Base-by-base conservation (phyloP, 257 asterid genomes). In the Ilex asprella region DNA sequence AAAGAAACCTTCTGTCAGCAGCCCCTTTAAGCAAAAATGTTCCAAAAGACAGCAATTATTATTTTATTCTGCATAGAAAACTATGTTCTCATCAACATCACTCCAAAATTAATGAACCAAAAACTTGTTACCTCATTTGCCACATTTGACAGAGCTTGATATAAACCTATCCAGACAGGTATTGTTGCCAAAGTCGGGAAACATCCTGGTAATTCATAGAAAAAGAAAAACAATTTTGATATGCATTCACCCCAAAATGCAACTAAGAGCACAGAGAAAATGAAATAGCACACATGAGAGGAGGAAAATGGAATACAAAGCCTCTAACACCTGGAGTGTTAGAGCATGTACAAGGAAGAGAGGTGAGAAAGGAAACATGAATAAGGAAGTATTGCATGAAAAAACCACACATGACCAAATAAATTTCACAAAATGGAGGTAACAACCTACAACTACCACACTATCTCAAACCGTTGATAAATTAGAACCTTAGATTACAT, bases 151-250 rank as follows among this genome's bases (percentile, higher is more conserved):
- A 93, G 97, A 73, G 99, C 99, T 74, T 89, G 99, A 67, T 93
- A 93, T 66, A 93, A 85, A 68, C 99, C 99, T 70, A 93, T 93
- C 88, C 91, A 93, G 60, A 93, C 96, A 41, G 99, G 99, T 76
- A 93, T 89, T 10, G 99, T 93, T 52, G 97, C 99, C 81, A 93
- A 81, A 60, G 99, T 93, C 66, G 99, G 99, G n/a, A 93, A 71
- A 68, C 99, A 93, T 64, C 99, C 99, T 93, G 85, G 75, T 62
- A 67, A 64, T 47, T 62, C 6, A 7, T 53, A 6, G 30, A 7
- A 14, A 3, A 50, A 50, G 30, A n/a, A 53, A 2, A 53, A 15
- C 14, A 49, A 15, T 11, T 12, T 49, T 49, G 13, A 49, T 6
- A 49, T 12, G 54, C 54, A 49, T 49, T 15, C 14, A 15, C 57